Conservation (phyloP, 2,329 filamentous ascomycete species). For the Calonectria naviculata region DNA sequence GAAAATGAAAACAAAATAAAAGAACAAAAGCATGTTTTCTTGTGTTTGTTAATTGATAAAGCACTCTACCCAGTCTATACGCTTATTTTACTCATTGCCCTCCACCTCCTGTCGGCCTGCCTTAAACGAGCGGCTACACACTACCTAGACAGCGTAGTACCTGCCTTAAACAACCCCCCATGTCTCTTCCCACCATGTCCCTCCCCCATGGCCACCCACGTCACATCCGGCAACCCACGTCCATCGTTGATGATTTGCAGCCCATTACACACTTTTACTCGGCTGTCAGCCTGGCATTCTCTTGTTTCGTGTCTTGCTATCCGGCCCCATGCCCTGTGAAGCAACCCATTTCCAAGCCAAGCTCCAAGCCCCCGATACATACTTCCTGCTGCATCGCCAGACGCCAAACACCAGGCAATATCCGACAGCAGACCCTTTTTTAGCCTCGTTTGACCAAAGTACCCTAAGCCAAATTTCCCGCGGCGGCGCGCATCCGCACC, state of each 20-base stretch:
- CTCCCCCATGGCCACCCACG: constrained; percentile 3
- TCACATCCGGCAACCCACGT: constrained; percentile 14
- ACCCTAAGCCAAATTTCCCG: constrained; percentile 14
- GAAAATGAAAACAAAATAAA: not conserved
- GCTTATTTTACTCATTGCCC: not conserved
- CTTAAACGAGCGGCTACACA: not conserved
- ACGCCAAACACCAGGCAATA: constrained; percentile 8
- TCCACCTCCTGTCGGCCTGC: not conserved
- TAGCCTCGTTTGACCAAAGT: not conserved
- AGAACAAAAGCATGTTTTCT: not conserved
- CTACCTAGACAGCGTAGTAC: not conserved
- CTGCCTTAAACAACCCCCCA: constrained; percentile 11
- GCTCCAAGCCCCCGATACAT: not conserved
- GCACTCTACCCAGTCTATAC: not conserved
- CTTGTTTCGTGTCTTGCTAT: not conserved
- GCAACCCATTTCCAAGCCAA: not conserved
- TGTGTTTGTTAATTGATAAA: not conserved
- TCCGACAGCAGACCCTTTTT: not conserved
- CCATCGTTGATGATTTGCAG: constrained; percentile 15
- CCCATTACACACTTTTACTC: not conserved
- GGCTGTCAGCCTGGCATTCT: not conserved
- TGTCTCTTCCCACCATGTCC: not conserved
- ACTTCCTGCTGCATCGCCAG: not conserved
- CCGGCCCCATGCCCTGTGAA: not conserved
- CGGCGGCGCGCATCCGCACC: constrained; percentile 8